Conservation (phyloP, 129 eudicot genomes). For the Logfia minima region DNA sequence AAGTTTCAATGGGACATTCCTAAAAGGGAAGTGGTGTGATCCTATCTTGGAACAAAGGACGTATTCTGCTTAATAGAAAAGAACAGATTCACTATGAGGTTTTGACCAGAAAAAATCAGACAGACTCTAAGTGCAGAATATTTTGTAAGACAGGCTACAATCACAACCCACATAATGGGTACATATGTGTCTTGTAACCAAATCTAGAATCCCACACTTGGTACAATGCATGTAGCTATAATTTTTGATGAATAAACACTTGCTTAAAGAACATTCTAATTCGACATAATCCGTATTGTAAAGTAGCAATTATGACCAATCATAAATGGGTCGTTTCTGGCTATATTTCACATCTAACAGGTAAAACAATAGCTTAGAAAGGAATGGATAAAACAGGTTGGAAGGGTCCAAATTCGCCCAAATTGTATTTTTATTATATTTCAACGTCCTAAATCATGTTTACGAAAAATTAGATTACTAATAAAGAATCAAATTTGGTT, state of each 20-base stretch:
- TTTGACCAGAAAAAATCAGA: conserved; percentile 3
- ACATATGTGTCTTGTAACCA: too few species aligned
- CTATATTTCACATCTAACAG: not conserved
- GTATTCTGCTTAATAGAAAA: not conserved
- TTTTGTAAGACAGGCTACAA: not conserved
- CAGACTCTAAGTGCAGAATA: not conserved
- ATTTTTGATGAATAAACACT: conserved; percentile 5
- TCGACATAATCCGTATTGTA: not conserved
- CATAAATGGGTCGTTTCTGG: not conserved
- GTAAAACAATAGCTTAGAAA: not conserved
- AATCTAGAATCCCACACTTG: conserved; percentile 19
- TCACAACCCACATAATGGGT: not conserved
- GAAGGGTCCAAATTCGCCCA: not conserved
- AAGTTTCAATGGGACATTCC: not conserved
- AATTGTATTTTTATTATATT: not conserved
- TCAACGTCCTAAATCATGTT: not conserved
- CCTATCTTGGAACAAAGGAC: not conserved
- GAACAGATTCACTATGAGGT: conserved; percentile 19
- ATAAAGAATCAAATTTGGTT: not conserved
- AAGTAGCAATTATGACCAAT: not conserved
- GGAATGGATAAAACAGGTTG: not conserved
- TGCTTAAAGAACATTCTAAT: not conserved
- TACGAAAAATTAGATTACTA: not conserved
- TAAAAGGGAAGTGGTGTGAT: conserved; percentile 11
- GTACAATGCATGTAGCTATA: conserved; percentile 2